Base-by-base conservation (phyloP, 2,329 filamentous ascomycete genomes). In the Gaeumannomyces sp. region DNA sequence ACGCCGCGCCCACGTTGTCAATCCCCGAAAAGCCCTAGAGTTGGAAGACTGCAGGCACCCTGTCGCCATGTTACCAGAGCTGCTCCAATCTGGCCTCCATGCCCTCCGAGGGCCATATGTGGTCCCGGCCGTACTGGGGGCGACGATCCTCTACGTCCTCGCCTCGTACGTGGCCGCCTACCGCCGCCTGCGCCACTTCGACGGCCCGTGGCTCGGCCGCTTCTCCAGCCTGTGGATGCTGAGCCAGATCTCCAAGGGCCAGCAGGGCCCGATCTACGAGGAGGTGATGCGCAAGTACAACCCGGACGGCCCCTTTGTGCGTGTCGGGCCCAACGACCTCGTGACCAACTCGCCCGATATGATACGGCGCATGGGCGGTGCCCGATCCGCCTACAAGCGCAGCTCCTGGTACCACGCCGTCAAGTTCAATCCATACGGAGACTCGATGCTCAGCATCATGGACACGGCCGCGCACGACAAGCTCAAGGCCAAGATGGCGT, bases 401-500 rank as follows among this genome's bases (percentile, higher is more conserved):
- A 72, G 72, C 11, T 65, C 66, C 1, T 81, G 77, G 76, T 81
- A 81, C 72, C 76, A 77, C 66, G 74, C 75, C n/a, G 75, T 79
- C 68, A 75, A 77, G n/a, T 72, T 84, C 62, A 78, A 85, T 68
- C 78, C 79, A 1, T 76, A 79, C 56, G 73, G 76, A 33, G 77
- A 83, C 71, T 80, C 78, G 67, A 76, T 85, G 65, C 78, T 86
- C 69, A 82, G 77, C 28, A 74, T 78, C 29, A 64, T 69, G 19
- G 69, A 73, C 65, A 70, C 68, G 45, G 69, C 65, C 11, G 59
- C 58, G 25, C 74, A 76, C 64, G 74, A 75, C 67, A 59, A 65
- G 16, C 64, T 73, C 65, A 74, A 74, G 66, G 68, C 67, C 0
- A 68, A 69, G 31, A 69, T 68, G 4, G 68, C 70, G 35, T 53